Conservation (phyloP, 306 rosid genomes). For the Inga laurina region DNA sequence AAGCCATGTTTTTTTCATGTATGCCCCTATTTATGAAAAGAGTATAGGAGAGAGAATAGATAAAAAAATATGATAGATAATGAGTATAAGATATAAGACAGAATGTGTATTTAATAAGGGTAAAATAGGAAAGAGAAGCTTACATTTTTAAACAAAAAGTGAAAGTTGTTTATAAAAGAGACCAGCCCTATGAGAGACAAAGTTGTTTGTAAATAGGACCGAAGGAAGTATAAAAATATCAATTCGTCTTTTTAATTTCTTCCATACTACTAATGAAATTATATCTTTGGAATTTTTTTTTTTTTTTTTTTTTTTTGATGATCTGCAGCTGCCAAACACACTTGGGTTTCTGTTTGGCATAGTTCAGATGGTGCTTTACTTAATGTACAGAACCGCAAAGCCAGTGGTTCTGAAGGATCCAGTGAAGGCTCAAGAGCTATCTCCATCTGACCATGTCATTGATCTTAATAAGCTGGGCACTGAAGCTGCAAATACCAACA, state of each 20-base stretch:
- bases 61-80: no score
- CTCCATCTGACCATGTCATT: conserved; percentile 54
- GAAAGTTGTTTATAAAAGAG: no score
- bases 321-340: conserved; percentile 73
- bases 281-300: neutral
- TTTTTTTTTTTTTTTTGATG: neutral
- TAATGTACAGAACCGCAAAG: conserved; percentile 58
- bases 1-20: no score
- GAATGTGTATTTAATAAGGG: no score
- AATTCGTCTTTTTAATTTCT: neutral
- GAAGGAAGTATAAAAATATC: neutral
- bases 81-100: no score
- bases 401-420: conserved; percentile 37
- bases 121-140: no score
- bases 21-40: no score
- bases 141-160: no score
- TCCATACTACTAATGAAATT: neutral
- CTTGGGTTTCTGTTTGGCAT: conserved; percentile 84
- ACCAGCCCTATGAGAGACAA: no score
- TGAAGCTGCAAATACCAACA: conserved; percentile 44
- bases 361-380: conserved; percentile 74
- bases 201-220: no score
- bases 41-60: no score
- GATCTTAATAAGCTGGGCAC: conserved; percentile 57
- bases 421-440: conserved; percentile 52